A percentile compares a stretch with the other conserved stretches of the same genome.
phyloP scores from a whole-genome alignment of 805 yeast genomes.

The Brettanomyces bruxellensis region DNA sequence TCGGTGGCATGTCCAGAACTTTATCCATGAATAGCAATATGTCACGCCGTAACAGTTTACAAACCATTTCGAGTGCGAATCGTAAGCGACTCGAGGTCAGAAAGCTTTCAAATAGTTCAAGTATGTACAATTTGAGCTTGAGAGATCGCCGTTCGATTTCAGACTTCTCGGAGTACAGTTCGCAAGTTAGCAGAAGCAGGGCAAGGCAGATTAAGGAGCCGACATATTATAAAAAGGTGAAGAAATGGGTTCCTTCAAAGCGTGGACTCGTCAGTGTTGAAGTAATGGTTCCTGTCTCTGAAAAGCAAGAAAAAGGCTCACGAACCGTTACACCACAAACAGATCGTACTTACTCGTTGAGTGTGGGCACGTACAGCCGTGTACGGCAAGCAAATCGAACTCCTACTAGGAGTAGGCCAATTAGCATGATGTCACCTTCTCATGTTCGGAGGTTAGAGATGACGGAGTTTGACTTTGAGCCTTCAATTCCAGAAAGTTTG shows the following conservation, averaged over 20 bases:
- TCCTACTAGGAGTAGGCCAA: too few relatives aligned
- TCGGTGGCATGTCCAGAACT: conserved; percentile 8
- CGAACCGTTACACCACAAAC: too few relatives aligned
- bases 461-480: too few relatives aligned
- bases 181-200: neutral
- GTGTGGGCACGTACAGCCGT: too few relatives aligned
- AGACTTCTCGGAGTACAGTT: neutral
- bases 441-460: too few relatives aligned
- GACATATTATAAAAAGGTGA: conserved; percentile 33
- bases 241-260: conserved; percentile 66
- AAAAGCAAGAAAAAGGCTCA: neutral
- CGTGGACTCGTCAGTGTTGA: conserved; percentile 62
- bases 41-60: conserved; percentile 14
- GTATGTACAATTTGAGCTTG: neutral
- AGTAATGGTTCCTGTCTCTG: conserved; percentile 38
- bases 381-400: too few relatives aligned
- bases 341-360: too few relatives aligned
- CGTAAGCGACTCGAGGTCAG: conserved; percentile 10
- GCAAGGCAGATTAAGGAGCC: neutral
- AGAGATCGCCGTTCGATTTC: neutral
- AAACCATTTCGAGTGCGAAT: conserved; percentile 9
- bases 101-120: conserved; percentile 7
- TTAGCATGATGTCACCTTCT: too few relatives aligned
- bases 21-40: conserved; percentile 12
- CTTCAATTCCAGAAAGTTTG: too few relatives aligned